Evolutionary conservation across 1,284 basidiomycete species (phyloP).

Genomic region (Ceraceosorus guamensis): DNA sequence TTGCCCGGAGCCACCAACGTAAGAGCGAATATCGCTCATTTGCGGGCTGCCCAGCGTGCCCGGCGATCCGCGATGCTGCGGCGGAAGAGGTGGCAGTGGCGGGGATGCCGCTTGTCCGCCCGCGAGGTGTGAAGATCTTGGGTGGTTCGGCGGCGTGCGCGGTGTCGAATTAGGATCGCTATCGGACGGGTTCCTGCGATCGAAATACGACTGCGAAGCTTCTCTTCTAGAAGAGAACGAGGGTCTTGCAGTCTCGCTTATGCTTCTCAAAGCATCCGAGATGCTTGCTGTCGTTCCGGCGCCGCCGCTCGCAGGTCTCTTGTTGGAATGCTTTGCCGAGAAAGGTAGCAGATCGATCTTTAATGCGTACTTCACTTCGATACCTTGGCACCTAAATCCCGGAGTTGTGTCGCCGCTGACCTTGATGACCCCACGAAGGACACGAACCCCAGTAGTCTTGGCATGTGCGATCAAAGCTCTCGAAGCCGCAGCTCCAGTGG

Average conservation of each 20-base stretch:
- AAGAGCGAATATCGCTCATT: conserved; percentile 14
- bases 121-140: background rate
- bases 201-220: conserved; percentile 8
- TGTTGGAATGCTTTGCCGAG: conserved; percentile 1
- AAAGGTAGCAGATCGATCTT: conserved; percentile 38
- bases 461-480: conserved; percentile 12
- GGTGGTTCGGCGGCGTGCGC: background rate
- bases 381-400: conserved; percentile 35
- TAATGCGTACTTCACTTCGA: conserved; percentile 42
- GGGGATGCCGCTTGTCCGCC: background rate
- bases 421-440: conserved; percentile 29
- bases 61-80: background rate
- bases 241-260: conserved; percentile 21
- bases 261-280: conserved; percentile 16
- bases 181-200: conserved; percentile 2
- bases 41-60: conserved; percentile 6
- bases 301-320: conserved; percentile 9
- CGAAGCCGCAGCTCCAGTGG: conserved; percentile 6
- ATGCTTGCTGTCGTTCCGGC: conserved; percentile 8
- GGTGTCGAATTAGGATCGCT: background rate
- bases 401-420: conserved; percentile 28
- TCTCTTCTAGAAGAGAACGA: conserved; percentile 12
- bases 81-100: conserved; percentile 1
- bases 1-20: conserved; percentile 15
- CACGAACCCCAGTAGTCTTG: conserved; percentile 23